Conservation (phyloP, 805 yeast species). For the Ogataea ganodermae region DNA sequence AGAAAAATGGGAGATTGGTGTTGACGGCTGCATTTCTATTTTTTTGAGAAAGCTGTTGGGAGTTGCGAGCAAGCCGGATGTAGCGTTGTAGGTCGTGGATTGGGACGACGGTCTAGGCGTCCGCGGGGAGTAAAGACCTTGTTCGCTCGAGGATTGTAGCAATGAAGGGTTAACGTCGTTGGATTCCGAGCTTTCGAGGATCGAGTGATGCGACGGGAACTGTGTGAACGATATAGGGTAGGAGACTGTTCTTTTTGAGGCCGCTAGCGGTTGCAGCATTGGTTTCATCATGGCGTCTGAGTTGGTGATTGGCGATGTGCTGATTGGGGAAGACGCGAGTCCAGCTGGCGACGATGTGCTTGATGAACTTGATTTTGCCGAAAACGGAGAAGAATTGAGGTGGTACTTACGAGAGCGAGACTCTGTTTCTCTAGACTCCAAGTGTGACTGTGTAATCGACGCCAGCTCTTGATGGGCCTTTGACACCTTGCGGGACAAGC, state of each 20-base stretch:
- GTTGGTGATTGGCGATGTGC: constrained; percentile 31
- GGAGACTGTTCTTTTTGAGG: background rate
- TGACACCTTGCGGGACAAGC: constrained; percentile 13
- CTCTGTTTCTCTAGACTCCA: background rate
- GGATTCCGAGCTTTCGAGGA: constrained; percentile 17
- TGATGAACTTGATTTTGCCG: constrained; percentile 16
- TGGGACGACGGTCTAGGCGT: constrained; percentile 15
- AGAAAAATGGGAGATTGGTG: constrained; percentile 36
- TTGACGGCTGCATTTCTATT: constrained; percentile 24
- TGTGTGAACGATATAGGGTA: constrained; percentile 11
- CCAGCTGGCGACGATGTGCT: constrained; percentile 20
- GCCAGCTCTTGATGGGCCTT: constrained; percentile 27
- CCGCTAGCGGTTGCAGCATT: background rate
- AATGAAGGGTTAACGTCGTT: constrained; percentile 29
- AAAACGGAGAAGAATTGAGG: constrained; percentile 22
- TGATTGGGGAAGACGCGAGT: constrained; percentile 29
- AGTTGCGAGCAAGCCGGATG: constrained; percentile 9
- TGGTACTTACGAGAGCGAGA: background rate
- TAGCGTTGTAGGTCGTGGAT: background rate
- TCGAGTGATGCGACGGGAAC: constrained; percentile 18
- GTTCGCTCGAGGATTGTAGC: constrained; percentile 13
- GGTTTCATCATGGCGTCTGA: constrained; percentile 17
- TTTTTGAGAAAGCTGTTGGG: constrained; percentile 12
- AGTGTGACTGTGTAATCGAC: constrained; percentile 17
- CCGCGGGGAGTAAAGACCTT: constrained; percentile 10